Percentiles rank a stretch among this genome's conserved stretches.
Evolutionary conservation across 1,284 basidiomycete species (phyloP).

Genomic region (Neonothopanus nambi): DNA sequence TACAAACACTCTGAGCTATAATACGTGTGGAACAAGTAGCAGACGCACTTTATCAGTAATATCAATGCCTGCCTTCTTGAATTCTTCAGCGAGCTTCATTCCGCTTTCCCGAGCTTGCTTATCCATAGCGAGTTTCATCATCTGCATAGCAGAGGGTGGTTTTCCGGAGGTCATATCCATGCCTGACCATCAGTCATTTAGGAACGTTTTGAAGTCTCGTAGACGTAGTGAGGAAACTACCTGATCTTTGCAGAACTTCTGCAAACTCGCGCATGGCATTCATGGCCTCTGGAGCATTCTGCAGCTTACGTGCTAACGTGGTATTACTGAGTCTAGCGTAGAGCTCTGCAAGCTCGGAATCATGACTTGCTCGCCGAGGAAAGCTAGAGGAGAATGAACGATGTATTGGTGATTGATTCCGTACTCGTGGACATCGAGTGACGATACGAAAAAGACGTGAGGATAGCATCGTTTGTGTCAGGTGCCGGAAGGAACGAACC

Average conservation of each 20-base stretch:
- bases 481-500: too few species aligned
- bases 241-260: slow-evolving; percentile 48
- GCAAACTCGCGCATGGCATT: slow-evolving; percentile 46
- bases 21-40: background rate
- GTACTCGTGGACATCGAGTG: background rate
- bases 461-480: slow-evolving; percentile 4
- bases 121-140: slow-evolving; percentile 54
- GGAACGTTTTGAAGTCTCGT: background rate
- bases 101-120: slow-evolving; percentile 51
- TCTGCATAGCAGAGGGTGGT: slow-evolving; percentile 49
- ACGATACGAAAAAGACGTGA: slow-evolving; percentile 8
- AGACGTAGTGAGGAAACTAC: slow-evolving; percentile 33
- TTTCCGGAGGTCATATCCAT: slow-evolving; percentile 43
- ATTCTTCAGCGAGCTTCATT: slow-evolving; percentile 47
- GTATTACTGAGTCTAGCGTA: slow-evolving; percentile 31
- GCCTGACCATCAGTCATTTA: slow-evolving; percentile 34
- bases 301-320: slow-evolving; percentile 47
- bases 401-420: slow-evolving; percentile 15
- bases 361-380: slow-evolving; percentile 37
- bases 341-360: slow-evolving; percentile 24
- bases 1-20: slow-evolving; percentile 16
- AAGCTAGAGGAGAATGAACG: slow-evolving; percentile 39
- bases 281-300: slow-evolving; percentile 49
- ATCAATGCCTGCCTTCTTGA: slow-evolving; percentile 62
- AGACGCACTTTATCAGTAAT: slow-evolving; percentile 41